phyloP scores from a whole-genome alignment of 441 rosid genomes.

The Populus hybrid region DNA sequence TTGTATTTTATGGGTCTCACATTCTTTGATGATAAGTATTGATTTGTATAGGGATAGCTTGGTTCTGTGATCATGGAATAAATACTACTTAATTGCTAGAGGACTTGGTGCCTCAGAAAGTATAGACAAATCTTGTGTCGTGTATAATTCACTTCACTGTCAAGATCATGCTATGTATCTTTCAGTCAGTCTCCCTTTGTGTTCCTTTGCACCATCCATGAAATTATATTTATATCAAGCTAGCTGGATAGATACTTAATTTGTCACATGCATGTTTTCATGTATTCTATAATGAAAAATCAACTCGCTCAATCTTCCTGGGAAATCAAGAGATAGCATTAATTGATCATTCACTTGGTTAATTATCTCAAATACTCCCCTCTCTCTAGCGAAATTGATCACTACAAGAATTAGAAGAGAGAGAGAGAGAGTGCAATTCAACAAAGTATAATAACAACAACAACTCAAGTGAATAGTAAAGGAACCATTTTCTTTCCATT shows the following conservation, averaged over 20 bases:
- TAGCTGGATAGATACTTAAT: neutral
- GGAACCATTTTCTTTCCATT: neutral
- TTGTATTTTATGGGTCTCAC: constrained; percentile 3
- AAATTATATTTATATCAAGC: constrained; percentile 25
- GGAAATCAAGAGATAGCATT: neutral
- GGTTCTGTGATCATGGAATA: constrained; percentile 2
- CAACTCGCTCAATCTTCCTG: neutral
- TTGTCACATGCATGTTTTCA: constrained; percentile 10
- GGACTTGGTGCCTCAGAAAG: constrained; percentile 46
- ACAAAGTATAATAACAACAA: neutral
- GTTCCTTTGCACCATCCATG: constrained; percentile 24
- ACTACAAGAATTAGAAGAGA: neutral
- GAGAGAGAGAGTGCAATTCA: too few relatives aligned
- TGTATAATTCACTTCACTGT: constrained; percentile 27
- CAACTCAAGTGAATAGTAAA: neutral
- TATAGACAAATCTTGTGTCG: constrained; percentile 33
- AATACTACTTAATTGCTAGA: neutral
- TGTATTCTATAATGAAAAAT: constrained; percentile 1
- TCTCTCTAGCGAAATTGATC: neutral
- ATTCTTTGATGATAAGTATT: constrained; percentile 17
- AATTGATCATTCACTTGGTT: neutral
- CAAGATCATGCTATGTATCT: constrained; percentile 32
- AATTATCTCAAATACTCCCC: neutral
- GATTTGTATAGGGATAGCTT: constrained; percentile 13
- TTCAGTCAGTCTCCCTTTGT: constrained; percentile 30